A percentile compares a stretch with the other conserved stretches of the same genome.
phyloP scores from a whole-genome alignment of 192 early-diverging fungal genomes.

The Coemansia aciculifera region DNA sequence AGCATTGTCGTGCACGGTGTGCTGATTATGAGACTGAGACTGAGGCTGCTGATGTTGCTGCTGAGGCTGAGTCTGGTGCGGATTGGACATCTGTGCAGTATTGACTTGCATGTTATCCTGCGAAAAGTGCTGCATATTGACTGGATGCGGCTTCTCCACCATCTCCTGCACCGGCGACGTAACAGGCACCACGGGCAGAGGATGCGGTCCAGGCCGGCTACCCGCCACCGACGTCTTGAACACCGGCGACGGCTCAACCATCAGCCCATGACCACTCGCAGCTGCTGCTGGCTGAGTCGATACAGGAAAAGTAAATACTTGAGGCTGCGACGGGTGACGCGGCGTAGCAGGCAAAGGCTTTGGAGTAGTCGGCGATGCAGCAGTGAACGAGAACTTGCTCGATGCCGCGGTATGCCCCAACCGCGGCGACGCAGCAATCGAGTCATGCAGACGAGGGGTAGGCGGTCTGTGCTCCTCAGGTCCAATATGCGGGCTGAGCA shows the following conservation, averaged over 20 bases:
- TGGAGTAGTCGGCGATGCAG: background rate
- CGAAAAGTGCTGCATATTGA: slow-evolving; percentile 9
- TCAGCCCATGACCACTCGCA: background rate
- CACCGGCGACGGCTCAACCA: slow-evolving; percentile 26
- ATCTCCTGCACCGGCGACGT: slow-evolving; percentile 24
- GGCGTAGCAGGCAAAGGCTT: slow-evolving; percentile 46
- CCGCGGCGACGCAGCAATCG: slow-evolving; percentile 18
- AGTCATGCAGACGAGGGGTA: background rate
- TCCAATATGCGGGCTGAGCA: slow-evolving; percentile 26
- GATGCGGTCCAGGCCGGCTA: background rate
- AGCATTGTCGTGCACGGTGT: background rate
- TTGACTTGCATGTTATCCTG: slow-evolving; percentile 17
- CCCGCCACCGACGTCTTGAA: slow-evolving; percentile 12
- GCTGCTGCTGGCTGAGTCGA: slow-evolving; percentile 3
- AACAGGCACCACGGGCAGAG: background rate
- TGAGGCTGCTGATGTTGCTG: background rate
- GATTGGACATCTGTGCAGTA: slow-evolving; percentile 11
- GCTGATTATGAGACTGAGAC: background rate
- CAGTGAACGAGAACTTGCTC: slow-evolving; percentile 41
- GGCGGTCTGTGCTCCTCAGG: background rate
- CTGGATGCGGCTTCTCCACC: slow-evolving; percentile 19
- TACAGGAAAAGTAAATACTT: slow-evolving; percentile 37
- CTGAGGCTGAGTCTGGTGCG: background rate
- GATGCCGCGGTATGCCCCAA: slow-evolving; percentile 11
- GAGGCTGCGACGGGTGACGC: slow-evolving; percentile 12